Evolutionary conservation across 768 basidiomycete species (phyloP), one percentile per base, ranked within the genome.

Genomic region (Mycena maculata): DNA sequence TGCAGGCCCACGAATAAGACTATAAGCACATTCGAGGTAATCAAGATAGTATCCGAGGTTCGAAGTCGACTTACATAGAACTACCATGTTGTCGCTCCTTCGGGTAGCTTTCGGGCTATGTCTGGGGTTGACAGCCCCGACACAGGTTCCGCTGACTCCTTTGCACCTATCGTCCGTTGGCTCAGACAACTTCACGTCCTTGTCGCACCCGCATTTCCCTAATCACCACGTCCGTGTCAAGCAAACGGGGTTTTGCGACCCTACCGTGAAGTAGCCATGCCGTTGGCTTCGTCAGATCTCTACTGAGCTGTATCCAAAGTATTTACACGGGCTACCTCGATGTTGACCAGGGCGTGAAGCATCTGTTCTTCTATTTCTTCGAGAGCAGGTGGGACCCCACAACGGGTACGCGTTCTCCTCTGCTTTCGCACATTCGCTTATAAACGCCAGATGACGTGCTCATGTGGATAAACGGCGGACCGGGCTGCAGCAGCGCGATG

Each of bases 301-400:
- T 20, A 22, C 53, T 62, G 22, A 62, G 8, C n/a, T 25, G 15
- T 11, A 13, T 42, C n/a, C 25, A 23, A n/a, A 83, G 82, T 52
- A 78, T 77, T 15, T 83, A 79, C 60, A 81, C 80, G 28, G 80
- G 81, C 10, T 82, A 82, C 64, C 77, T 82, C 20, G 81, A 83
- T 63, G 79, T 82, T 18, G 80, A 82, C 58, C 76, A 76, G 25
- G 88, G 88, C 53, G 87, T 88, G 23, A 85, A 88, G 60, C 89
- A 90, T 68, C 59, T 90, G 42, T 90, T 89, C 76, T 92, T 92
- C 79, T 91, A 91, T 76, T 92, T 92, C 78, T 92, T 92, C 75
- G 90, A 92, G 77, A 89, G 87, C 67, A 79, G 92, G 66, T 81
- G 81, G 52, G 78, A 87, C 69, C 89, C 89, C 30, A 83, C 79